Evolutionary conservation across 306 rosid genomes (phyloP), one percentile per base, ranked within the genome.

Genomic region (Cucumis hystrix): DNA sequence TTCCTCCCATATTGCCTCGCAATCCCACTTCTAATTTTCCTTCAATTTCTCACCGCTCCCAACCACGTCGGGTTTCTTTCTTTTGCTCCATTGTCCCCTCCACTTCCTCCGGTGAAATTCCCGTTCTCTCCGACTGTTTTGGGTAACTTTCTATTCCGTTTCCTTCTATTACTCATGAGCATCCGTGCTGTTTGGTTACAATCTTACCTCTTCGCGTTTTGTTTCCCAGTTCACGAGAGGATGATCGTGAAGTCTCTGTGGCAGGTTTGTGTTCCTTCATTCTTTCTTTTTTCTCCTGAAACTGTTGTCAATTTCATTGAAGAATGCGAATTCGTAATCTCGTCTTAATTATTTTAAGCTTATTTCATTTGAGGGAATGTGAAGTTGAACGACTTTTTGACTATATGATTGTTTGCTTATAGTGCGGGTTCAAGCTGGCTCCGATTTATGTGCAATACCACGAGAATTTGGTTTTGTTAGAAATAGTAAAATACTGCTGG

Each of bases 231-330:
- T 90, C 85, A 76, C 87, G 73, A 80, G 95, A 89, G 69, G 91
- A 80, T 78, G 93, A 84, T 60, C 84, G 80, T 3, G 91, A 84
- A 80, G 80, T 79, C 83, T 71, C 81, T 35, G 88, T 94, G 8
- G 77, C 97, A 89, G 98, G 98, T 94, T 86, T 82, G 84, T 77
- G 84, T 60, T 76, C 83, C 35, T 61, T 52, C 77, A 49, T 76
- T n/a, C 10, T 78, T 73, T 60, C 61, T 78, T 28, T 28, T 28
- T 28, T 28, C 70, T 7, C 17, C 63, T 66, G 30, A n/a, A n/a
- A 18, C 52, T 39, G 21, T 11, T 35, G 10, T 68, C n/a, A 68
- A 41, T 68, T 68, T 68, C 6, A 69, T 21, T 37, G 57, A 69
- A 30, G 75, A 68, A 49, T 21, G 64, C 14, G 10, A 30, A 10